phyloP scores from a whole-genome alignment of 768 basidiomycete species.

The Tulasnella sp. region DNA sequence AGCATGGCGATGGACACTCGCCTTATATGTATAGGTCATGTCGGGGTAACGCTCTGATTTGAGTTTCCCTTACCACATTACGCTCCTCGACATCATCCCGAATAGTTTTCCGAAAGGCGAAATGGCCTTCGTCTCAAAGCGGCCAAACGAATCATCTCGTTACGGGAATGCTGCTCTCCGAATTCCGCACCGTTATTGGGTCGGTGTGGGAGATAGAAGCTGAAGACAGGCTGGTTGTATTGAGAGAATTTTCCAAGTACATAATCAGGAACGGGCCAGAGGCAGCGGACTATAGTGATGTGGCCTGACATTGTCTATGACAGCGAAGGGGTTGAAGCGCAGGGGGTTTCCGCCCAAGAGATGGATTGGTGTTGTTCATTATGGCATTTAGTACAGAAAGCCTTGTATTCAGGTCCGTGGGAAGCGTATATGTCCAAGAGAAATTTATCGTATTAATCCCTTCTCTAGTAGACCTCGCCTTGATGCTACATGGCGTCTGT shows the following conservation, averaged over 20 bases:
- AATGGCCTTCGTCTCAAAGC: background rate
- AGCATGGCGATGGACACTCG: too few species aligned
- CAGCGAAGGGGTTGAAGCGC: background rate
- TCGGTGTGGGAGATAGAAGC: background rate
- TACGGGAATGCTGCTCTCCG: too few species aligned
- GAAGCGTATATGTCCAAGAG: too few species aligned
- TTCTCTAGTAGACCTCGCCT: too few species aligned
- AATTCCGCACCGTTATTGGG: background rate
- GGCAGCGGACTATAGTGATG: background rate
- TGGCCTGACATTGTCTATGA: background rate
- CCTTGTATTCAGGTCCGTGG: too few species aligned
- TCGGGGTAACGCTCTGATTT: too few species aligned
- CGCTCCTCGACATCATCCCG: background rate
- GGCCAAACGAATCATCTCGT: background rate
- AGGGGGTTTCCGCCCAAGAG: background rate
- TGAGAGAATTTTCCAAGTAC: background rate
- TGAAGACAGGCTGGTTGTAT: background rate
- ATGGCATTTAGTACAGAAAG: background rate
- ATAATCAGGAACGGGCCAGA: background rate
- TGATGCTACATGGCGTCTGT: too few species aligned
- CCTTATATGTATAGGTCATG: too few species aligned
- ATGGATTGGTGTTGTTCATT: constrained; percentile 1
- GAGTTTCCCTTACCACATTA: too few species aligned
- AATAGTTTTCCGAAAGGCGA: background rate
- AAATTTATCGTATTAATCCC: too few species aligned